Percentiles rank a stretch among this genome's conserved stretches.
Conservation (phyloP, 75 land plant species). For the Azolla pinnata region DNA sequence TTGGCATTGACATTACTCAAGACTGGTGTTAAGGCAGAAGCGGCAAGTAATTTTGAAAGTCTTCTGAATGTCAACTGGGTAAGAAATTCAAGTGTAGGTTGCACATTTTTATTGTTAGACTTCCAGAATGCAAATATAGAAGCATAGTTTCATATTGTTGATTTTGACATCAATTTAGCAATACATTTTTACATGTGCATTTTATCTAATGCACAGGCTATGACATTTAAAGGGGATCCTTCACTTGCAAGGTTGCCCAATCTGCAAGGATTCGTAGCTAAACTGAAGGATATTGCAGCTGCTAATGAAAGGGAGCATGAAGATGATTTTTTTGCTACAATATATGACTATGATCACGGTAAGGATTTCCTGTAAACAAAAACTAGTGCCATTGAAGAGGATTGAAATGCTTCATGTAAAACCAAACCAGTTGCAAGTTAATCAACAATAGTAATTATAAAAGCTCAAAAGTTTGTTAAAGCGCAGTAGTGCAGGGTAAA, state of each 20-base stretch:
- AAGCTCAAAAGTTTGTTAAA: too few relatives aligned
- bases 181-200: too few relatives aligned
- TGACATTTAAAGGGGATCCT: conserved; percentile 47
- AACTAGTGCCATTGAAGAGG: background rate
- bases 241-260: conserved; percentile 41
- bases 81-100: too few relatives aligned
- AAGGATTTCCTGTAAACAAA: background rate
- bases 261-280: conserved; percentile 40
- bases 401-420: conserved; percentile 12
- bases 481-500: too few relatives aligned
- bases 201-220: too few relatives aligned
- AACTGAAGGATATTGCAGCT: conserved; percentile 30
- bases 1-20: conserved; percentile 53
- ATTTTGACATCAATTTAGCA: too few relatives aligned
- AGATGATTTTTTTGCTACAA: background rate
- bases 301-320: conserved; percentile 12
- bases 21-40: conserved; percentile 58
- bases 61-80: conserved; percentile 81
- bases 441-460: too few relatives aligned
- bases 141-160: too few relatives aligned
- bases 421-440: too few relatives aligned
- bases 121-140: too few relatives aligned
- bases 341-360: background rate
- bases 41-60: conserved; percentile 62
- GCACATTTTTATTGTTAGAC: too few relatives aligned